Percentiles rank a stretch among this genome's conserved stretches.
Evolutionary conservation across 495 filamentous ascomycete species (phyloP).

Genomic region (Penicillium subrubescens): DNA sequence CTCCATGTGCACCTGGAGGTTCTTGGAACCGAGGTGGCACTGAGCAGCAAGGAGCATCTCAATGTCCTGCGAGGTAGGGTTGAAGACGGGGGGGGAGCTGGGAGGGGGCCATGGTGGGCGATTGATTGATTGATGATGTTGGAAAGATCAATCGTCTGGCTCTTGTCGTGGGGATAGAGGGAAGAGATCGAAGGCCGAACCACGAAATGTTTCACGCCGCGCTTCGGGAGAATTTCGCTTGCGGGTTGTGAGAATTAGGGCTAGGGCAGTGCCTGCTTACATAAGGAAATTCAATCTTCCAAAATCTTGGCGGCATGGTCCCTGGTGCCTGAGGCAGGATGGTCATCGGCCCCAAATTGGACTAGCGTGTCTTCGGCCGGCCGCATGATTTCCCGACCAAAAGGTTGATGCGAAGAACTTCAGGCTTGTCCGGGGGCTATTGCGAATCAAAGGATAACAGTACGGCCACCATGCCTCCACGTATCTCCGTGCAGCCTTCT

Average conservation of each 20-base stretch:
- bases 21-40: conserved; percentile 97
- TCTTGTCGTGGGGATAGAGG: conserved; percentile 51
- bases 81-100: conserved; percentile 89
- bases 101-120: conserved; percentile 86
- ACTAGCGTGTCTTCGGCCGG: conserved; percentile 29
- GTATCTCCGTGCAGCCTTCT: conserved; percentile 65
- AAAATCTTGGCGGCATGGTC: background rate
- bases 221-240: conserved; percentile 44
- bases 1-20: conserved; percentile 98
- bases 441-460: conserved; percentile 1
- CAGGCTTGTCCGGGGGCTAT: conserved; percentile 17
- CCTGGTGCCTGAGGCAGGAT: conserved; percentile 19
- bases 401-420: conserved; percentile 34
- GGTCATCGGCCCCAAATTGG: conserved; percentile 10
- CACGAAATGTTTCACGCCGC: conserved; percentile 36
- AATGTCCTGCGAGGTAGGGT: conserved; percentile 85
- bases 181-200: conserved; percentile 40
- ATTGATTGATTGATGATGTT: conserved; percentile 54
- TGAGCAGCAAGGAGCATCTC: conserved; percentile 98
- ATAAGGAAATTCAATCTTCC: background rate
- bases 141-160: conserved; percentile 57
- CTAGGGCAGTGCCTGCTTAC: conserved; percentile 33
- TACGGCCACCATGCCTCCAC: conserved; percentile 66
- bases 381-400: conserved; percentile 38
- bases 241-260: conserved; percentile 46